Evolutionary conservation across 1,284 basidiomycete genomes (phyloP).

Genomic region (Leccinum variabile): DNA sequence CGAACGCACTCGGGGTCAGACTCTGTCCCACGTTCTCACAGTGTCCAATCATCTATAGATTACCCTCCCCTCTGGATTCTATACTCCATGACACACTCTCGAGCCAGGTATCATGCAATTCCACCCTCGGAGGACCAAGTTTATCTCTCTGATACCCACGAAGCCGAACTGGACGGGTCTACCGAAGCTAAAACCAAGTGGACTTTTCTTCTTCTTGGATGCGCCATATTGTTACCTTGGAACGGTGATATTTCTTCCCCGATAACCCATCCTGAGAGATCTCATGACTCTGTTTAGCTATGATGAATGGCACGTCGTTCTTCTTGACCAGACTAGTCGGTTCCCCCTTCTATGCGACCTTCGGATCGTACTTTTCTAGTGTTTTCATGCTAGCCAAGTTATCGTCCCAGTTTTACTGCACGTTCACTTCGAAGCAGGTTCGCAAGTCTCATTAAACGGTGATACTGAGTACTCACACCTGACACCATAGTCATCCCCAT

Average conservation of each 20-base stretch:
- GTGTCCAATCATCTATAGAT: not conserved
- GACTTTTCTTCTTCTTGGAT: constrained; percentile 71
- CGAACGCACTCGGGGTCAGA: not conserved
- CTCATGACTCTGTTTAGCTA: constrained; percentile 42
- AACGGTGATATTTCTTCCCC: constrained; percentile 52
- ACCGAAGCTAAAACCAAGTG: constrained; percentile 47
- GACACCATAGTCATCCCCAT: constrained; percentile 42
- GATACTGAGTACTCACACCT: constrained; percentile 31
- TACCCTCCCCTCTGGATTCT: not conserved
- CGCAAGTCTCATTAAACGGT: constrained; percentile 23
- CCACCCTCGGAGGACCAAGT: constrained; percentile 24
- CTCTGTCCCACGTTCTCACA: not conserved
- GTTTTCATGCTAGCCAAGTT: constrained; percentile 68
- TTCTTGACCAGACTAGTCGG: constrained; percentile 63
- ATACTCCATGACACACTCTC: constrained; percentile 15
- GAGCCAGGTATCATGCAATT: constrained; percentile 18
- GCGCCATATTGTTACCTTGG: constrained; percentile 75
- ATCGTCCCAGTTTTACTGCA: constrained; percentile 68
- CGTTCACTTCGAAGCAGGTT: constrained; percentile 64
- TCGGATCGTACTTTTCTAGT: constrained; percentile 69
- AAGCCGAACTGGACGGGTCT: not conserved
- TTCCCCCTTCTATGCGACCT: constrained; percentile 56
- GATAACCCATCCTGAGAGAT: not conserved
- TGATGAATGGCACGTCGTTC: constrained; percentile 77
- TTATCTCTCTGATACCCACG: not conserved